Conservation (phyloP, 768 basidiomycete species). For the Dacryopinax spathularia region DNA sequence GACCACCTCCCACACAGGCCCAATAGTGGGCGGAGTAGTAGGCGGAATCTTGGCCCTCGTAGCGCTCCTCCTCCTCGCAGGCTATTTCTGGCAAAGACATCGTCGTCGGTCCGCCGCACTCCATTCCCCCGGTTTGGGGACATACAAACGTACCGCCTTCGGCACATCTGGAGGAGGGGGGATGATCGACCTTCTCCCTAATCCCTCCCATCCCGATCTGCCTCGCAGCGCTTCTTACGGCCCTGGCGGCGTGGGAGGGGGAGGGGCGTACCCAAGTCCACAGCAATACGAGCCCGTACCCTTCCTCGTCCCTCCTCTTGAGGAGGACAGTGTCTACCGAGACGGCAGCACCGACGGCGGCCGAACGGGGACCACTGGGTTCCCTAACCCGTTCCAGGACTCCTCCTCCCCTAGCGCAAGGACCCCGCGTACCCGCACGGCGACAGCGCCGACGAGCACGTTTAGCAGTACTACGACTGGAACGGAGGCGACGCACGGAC, state of each 20-base stretch:
- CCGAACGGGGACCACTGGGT: background rate
- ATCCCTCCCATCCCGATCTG: background rate
- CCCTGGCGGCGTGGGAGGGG: no score
- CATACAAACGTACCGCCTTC: background rate
- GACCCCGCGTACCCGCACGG: no score
- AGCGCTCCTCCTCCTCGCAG: background rate
- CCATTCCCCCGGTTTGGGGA: background rate
- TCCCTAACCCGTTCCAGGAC: background rate
- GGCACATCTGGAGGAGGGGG: no score
- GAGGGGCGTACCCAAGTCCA: background rate
- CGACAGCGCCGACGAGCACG: no score
- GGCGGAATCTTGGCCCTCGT: background rate
- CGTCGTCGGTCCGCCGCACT: background rate
- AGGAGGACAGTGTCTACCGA: background rate
- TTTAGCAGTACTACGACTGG: background rate
- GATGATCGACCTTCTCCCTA: background rate
- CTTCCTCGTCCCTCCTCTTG: background rate
- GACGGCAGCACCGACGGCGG: background rate
- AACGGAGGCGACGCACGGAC: background rate
- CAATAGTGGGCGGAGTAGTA: background rate
- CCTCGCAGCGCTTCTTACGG: no score
- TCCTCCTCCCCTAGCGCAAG: no score
- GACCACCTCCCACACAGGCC: constrained; percentile 6
- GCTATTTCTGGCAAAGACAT: background rate
- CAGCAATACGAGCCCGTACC: constrained; percentile 2